These are phyloP conservation scores for Rhizopus stolonifer DNA, from an alignment of 371 early-diverging fungal genomes.

Conservation along the genomic window DNA sequence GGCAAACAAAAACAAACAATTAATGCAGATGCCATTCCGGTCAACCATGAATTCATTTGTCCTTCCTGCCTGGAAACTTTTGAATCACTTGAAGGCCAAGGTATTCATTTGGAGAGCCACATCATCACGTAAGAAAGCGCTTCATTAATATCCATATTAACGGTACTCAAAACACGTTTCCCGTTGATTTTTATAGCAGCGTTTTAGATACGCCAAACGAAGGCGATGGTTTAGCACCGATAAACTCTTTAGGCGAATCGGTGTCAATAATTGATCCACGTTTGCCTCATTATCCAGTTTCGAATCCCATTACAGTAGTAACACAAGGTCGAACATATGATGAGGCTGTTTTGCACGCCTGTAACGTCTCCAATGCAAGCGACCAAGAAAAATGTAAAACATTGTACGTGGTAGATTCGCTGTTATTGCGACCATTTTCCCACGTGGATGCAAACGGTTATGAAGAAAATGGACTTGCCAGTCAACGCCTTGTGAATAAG, in stretches of 20 bases:
- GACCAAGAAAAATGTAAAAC: slow-evolving; percentile 9
- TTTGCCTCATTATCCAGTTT: slow-evolving; percentile 6
- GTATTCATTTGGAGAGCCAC: slow-evolving; percentile 8
- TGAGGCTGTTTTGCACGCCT: slow-evolving; percentile 11
- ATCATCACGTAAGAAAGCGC: slow-evolving; percentile 9
- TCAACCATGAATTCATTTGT: slow-evolving; percentile 9
- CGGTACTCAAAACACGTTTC: slow-evolving; percentile 9
- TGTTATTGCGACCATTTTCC: slow-evolving; percentile 16
- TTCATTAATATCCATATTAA: slow-evolving; percentile 10
- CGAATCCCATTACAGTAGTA: slow-evolving; percentile 11
- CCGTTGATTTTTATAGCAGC: slow-evolving; percentile 10
- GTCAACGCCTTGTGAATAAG: slow-evolving; percentile 6
- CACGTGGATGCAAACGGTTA: slow-evolving; percentile 5
- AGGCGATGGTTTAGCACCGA: slow-evolving; percentile 8
- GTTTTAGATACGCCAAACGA: slow-evolving; percentile 9
- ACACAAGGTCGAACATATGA: slow-evolving; percentile 10
- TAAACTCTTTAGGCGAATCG: slow-evolving; percentile 5
- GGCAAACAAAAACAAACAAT: slow-evolving; percentile 9
- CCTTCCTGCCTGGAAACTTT: slow-evolving; percentile 11
- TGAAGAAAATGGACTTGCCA: slow-evolving; percentile 16
- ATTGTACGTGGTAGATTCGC: slow-evolving; percentile 7
- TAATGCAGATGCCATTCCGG: slow-evolving; percentile 6
- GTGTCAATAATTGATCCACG: slow-evolving; percentile 7
- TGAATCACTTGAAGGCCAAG: slow-evolving; percentile 11
- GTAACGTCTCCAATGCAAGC: not conserved